A percentile compares a stretch with the other conserved stretches of the same genome.
phyloP scores from a whole-genome alignment of 2,329 filamentous ascomycete species.

The Penicillium italicum region DNA sequence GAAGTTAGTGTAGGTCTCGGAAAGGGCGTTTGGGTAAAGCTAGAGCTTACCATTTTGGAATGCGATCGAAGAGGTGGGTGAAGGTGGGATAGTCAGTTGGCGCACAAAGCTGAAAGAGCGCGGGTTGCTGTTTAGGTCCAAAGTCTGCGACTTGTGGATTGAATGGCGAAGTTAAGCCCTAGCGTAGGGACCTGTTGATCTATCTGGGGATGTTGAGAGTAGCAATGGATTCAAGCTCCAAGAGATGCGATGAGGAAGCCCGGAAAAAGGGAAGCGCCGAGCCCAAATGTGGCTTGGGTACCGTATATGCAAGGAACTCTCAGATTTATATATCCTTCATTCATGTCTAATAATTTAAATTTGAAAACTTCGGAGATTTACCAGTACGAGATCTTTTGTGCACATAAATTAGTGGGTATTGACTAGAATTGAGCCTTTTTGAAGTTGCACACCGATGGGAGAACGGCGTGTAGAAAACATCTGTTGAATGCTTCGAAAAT shows the following conservation, averaged over 20 bases:
- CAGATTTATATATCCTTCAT: not conserved
- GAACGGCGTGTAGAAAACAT: not conserved
- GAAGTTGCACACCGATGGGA: not conserved
- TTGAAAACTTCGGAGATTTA: not conserved
- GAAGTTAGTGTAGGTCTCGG: conserved; percentile 1
- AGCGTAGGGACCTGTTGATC: conserved; percentile 1
- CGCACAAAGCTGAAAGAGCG: conserved; percentile 5
- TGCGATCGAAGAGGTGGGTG: conserved; percentile 18
- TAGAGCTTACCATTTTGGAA: conserved; percentile 20
- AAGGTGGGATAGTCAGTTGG: conserved; percentile 22
- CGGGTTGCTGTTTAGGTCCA: conserved; percentile 2
- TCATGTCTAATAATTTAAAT: not conserved
- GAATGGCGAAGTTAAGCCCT: not conserved
- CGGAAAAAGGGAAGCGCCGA: conserved; percentile 26
- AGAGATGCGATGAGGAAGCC: conserved; percentile 20
- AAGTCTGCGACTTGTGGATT: not conserved
- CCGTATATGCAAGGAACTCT: not conserved
- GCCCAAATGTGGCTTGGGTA: not conserved
- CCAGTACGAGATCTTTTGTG: not conserved
- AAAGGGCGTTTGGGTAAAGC: not conserved
- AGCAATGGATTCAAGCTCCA: conserved; percentile 21
- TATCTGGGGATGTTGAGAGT: conserved; percentile 10
- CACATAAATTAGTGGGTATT: not conserved
- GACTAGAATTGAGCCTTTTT: not conserved
- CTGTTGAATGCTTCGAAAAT: not conserved